A percentile compares a stretch with the other conserved stretches of the same genome.
These are phyloP conservation scores for Fusarium buharicum DNA, from an alignment of 2,329 filamentous ascomycete genomes.

Conservation along the genomic window DNA sequence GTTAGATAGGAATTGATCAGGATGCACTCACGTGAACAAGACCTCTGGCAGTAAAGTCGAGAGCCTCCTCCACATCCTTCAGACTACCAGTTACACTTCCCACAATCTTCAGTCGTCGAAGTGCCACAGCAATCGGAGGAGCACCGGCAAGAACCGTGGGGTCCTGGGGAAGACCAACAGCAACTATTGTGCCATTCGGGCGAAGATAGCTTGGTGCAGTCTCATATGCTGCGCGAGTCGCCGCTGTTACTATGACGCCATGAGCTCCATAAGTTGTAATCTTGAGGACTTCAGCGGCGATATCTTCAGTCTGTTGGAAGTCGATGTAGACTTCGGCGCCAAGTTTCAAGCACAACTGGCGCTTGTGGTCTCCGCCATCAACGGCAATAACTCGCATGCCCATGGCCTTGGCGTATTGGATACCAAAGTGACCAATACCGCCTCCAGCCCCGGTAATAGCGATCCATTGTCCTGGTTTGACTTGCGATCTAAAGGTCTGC, in stretches of 20 bases:
- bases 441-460: conserved; percentile 88
- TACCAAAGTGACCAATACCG: conserved; percentile 77
- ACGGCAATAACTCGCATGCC: conserved; percentile 81
- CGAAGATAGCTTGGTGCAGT: conserved; percentile 87
- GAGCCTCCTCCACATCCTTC: conserved; percentile 43
- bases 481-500: conserved; percentile 59
- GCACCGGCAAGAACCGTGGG: conserved; percentile 36
- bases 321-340: conserved; percentile 80
- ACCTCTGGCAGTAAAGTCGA: conserved; percentile 42
- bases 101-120: conserved; percentile 39
- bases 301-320: conserved; percentile 76
- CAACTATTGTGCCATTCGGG: conserved; percentile 80
- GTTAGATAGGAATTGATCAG: fast-evolving
- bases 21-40: conserved; percentile 35
- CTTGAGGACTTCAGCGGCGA: conserved; percentile 80
- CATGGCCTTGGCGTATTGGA: conserved; percentile 91
- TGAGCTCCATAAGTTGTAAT: conserved; percentile 82
- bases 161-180: conserved; percentile 77
- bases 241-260: conserved; percentile 84
- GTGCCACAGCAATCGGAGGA: conserved; percentile 28
- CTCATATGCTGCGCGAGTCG: conserved; percentile 90
- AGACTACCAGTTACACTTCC: conserved; percentile 41
- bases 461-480: conserved; percentile 76
- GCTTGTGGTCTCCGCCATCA: conserved; percentile 83
- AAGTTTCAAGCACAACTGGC: conserved; percentile 71